Percentiles rank a stretch among this genome's conserved stretches.
These are phyloP conservation scores for Neopestalotiopsis clavispora DNA, from an alignment of 2,329 filamentous ascomycete species.

Conservation along the genomic window DNA sequence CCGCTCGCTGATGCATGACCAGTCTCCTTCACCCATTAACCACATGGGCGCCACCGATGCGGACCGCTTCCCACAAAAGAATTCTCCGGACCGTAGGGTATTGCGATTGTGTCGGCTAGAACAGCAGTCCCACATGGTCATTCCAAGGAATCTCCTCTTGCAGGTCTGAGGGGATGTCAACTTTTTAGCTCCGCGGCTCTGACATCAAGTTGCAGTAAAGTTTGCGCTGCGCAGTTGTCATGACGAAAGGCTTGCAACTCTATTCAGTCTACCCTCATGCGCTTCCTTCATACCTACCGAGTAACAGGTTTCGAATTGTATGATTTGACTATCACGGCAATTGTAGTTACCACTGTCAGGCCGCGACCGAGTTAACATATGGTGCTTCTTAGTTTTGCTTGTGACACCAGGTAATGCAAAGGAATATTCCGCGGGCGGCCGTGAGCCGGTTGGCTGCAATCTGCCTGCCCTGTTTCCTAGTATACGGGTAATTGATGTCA, in stretches of 20 bases:
- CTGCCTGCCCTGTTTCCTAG: neutral
- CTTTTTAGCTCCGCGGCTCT: neutral
- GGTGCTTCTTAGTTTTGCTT: neutral
- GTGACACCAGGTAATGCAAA: neutral
- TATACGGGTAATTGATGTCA: constrained; percentile 5
- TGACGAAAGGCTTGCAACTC: neutral
- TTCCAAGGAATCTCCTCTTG: too few relatives aligned
- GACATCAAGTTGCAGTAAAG: neutral
- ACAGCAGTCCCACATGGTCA: too few relatives aligned
- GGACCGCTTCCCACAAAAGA: too few relatives aligned
- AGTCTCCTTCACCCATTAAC: too few relatives aligned
- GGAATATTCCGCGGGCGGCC: neutral
- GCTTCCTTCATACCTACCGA: neutral
- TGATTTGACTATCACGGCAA: neutral
- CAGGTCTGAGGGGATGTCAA: neutral
- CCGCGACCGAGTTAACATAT: neutral
- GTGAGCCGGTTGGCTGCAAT: neutral
- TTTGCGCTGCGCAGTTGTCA: neutral
- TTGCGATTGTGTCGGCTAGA: too few relatives aligned
- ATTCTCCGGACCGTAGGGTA: too few relatives aligned
- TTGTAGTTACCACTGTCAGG: neutral
- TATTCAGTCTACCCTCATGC: neutral
- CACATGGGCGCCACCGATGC: too few relatives aligned
- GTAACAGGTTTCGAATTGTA: neutral
- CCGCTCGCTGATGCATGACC: too few relatives aligned